These are phyloP conservation scores for Globisporangium irregulare DNA, from an alignment of 352 stramenopile genomes.

Conservation along the genomic window DNA sequence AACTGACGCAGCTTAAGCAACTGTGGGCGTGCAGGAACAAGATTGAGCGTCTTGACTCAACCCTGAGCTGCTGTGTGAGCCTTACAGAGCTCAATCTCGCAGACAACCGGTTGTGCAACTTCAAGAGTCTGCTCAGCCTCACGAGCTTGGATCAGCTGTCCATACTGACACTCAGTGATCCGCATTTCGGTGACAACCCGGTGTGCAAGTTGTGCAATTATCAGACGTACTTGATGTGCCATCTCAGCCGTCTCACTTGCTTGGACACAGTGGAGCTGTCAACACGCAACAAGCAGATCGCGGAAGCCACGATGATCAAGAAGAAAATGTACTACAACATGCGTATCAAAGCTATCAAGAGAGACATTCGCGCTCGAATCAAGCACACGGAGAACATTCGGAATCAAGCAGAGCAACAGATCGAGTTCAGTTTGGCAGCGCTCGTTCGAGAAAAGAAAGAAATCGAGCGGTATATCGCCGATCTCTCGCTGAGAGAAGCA, in stretches of 20 bases:
- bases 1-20: slow-evolving; percentile 44
- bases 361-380: slow-evolving; percentile 64
- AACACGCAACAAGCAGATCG: slow-evolving; percentile 81
- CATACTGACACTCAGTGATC: slow-evolving; percentile 76
- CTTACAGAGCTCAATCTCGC: slow-evolving; percentile 85
- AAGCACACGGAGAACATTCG: slow-evolving; percentile 44
- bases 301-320: slow-evolving; percentile 91
- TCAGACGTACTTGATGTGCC: slow-evolving; percentile 89
- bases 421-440: slow-evolving; percentile 39
- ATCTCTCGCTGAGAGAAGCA: slow-evolving; percentile 5
- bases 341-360: slow-evolving; percentile 89
- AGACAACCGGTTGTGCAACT: slow-evolving; percentile 79
- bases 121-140: slow-evolving; percentile 84
- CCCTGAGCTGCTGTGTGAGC: slow-evolving; percentile 47
- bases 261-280: slow-evolving; percentile 80
- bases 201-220: slow-evolving; percentile 92
- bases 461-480: slow-evolving; percentile 45
- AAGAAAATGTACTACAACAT: slow-evolving; percentile 97
- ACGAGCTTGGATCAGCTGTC: slow-evolving; percentile 60
- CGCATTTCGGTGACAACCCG: slow-evolving; percentile 89
- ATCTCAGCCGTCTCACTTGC: slow-evolving; percentile 61
- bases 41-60: slow-evolving; percentile 61
- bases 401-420: slow-evolving; percentile 43
- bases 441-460: slow-evolving; percentile 64
- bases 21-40: slow-evolving; percentile 79